These are phyloP conservation scores for Diaporthe helianthi DNA, from an alignment of 2,329 filamentous ascomycete species.

Conservation along the genomic window DNA sequence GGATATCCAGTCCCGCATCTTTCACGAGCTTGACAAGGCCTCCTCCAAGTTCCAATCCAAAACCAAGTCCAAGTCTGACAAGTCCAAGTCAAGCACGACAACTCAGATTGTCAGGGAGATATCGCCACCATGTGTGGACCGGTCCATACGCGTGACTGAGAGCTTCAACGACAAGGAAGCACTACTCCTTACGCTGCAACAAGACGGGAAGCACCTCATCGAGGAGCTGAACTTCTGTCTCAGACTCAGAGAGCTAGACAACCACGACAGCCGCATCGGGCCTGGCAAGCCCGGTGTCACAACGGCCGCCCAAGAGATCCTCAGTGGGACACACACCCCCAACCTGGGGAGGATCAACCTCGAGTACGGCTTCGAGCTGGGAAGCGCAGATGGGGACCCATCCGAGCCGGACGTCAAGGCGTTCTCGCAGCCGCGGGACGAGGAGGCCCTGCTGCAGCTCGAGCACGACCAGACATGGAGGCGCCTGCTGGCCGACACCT, in stretches of 20 bases:
- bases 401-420: constrained; percentile 26
- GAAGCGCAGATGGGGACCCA: background rate
- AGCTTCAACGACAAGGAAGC: constrained; percentile 23
- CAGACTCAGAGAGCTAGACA: constrained; percentile 9
- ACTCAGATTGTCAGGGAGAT: constrained; percentile 12
- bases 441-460: constrained; percentile 31
- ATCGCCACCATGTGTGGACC: constrained; percentile 1
- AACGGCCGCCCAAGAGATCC: constrained; percentile 28
- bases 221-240: constrained; percentile 26
- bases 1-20: constrained; percentile 19
- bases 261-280: constrained; percentile 5
- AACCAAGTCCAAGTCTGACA: background rate
- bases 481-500: constrained; percentile 31
- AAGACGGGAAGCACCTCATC: constrained; percentile 28
- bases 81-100: background rate
- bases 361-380: constrained; percentile 28
- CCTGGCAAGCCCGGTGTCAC: constrained; percentile 20
- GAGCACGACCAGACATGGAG: constrained; percentile 33
- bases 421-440: constrained; percentile 30
- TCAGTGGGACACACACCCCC: constrained; percentile 29
- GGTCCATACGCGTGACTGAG: constrained; percentile 26
- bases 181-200: constrained; percentile 14
- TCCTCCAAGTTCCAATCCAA: background rate
- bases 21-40: constrained; percentile 6
- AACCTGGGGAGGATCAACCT: constrained; percentile 27